These are phyloP conservation scores for Odontarrhena argentea DNA, from an alignment of 345 rosid genomes.

Conservation along the genomic window DNA sequence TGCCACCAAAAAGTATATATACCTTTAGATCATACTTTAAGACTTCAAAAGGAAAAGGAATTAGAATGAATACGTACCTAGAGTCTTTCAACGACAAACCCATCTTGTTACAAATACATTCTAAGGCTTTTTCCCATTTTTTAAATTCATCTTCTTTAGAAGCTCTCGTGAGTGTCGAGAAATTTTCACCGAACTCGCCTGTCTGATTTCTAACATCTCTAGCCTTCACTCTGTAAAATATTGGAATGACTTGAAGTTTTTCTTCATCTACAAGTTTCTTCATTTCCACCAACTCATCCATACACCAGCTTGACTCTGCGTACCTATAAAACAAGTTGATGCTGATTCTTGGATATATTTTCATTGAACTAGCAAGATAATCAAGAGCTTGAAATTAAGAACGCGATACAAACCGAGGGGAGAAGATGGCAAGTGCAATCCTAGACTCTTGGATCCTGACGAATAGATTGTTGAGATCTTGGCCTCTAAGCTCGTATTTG, in stretches of 20 bases:
- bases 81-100: conserved; percentile 8
- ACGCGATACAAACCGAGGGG: conserved; percentile 14
- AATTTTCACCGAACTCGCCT: conserved; percentile 16
- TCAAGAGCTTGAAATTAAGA: not conserved
- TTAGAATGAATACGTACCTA: not conserved
- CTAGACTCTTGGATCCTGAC: conserved; percentile 18
- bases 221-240: conserved; percentile 11
- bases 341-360: not conserved
- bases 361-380: too few species aligned
- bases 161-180: not conserved
- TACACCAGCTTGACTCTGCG: not conserved
- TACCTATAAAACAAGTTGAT: conserved; percentile 2
- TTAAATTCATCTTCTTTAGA: not conserved
- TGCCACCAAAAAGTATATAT: conserved; percentile 5
- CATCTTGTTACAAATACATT: conserved; percentile 27
- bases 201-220: conserved; percentile 1
- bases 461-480: conserved; percentile 23
- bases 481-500: conserved; percentile 22
- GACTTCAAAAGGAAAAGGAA: not conserved
- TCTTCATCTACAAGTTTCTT: conserved; percentile 9
- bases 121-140: conserved; percentile 26
- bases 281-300: conserved; percentile 6
- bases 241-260: conserved; percentile 24
- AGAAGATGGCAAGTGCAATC: conserved; percentile 25
- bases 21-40: not conserved